Conservation (phyloP, 352 stramenopile species). For the Phytophthora gonapodyides region DNA sequence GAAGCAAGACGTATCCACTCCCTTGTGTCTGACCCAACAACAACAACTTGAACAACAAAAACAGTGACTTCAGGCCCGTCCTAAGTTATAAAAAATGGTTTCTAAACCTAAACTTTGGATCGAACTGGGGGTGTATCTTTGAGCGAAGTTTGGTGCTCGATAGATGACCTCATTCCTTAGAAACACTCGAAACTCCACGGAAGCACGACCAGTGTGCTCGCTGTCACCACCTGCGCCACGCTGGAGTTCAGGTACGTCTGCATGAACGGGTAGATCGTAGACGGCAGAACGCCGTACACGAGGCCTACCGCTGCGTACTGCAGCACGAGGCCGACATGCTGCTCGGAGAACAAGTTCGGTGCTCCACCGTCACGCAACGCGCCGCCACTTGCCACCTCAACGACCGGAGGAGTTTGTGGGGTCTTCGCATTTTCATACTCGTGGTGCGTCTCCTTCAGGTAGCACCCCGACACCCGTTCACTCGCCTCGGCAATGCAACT, state of each 20-base stretch:
- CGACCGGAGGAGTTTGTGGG: neutral
- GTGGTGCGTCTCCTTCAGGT: neutral
- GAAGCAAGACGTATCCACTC: no score
- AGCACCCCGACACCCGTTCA: conserved; percentile 1
- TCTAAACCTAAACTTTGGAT: no score
- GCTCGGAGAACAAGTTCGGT: conserved; percentile 26
- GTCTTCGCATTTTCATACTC: conserved; percentile 6
- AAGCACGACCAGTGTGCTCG: conserved; percentile 31
- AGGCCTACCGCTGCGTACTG: conserved; percentile 53
- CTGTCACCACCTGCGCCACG: conserved; percentile 27
- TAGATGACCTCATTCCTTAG: no score
- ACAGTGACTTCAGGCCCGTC: no score
- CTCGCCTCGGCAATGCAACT: neutral
- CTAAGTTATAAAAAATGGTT: no score
- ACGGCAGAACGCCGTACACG: conserved; percentile 41
- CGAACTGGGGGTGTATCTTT: no score
- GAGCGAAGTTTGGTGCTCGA: no score
- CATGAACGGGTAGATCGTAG: conserved; percentile 50
- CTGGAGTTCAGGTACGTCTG: conserved; percentile 43
- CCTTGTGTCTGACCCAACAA: no score
- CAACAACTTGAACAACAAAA: no score
- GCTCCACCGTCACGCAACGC: conserved; percentile 38
- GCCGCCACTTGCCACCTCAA: conserved; percentile 11
- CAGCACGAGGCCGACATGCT: conserved; percentile 39
- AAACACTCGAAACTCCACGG: conserved; percentile 63